Percentiles rank a stretch among this genome's conserved stretches.
Conservation (phyloP, 306 rosid genomes). For the Vachellia pachyceras region DNA sequence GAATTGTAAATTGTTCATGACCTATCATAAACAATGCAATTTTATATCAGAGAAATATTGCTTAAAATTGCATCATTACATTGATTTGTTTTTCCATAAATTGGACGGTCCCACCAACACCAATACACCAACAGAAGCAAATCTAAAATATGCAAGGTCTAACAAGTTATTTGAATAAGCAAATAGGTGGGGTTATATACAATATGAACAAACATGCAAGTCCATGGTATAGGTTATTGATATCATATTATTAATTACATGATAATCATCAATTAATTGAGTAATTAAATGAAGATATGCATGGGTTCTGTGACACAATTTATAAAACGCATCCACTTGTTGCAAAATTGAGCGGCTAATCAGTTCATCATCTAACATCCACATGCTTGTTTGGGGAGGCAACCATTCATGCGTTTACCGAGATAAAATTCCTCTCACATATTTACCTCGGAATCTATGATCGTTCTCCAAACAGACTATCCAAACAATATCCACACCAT, state of each 20-base stretch:
- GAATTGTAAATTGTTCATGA: not conserved
- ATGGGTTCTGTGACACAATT: constrained; percentile 19
- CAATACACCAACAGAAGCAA: not conserved
- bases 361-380: not conserved
- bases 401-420: too few species aligned
- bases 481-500: too few species aligned
- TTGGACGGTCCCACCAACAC: not conserved
- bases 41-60: not conserved
- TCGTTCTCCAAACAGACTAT: too few species aligned
- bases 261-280: not conserved
- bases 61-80: not conserved
- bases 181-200: not conserved
- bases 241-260: not conserved
- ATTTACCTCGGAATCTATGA: too few species aligned
- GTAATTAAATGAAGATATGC: not conserved
- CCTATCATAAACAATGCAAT: not conserved
- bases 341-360: not conserved
- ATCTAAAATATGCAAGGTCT: not conserved
- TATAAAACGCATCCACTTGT: constrained; percentile 20
- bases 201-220: not conserved
- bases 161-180: not conserved
- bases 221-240: constrained; percentile 1
- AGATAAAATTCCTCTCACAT: too few species aligned
- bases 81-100: not conserved
- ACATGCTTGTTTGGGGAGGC: too few species aligned